Percentiles rank a stretch among this genome's conserved stretches.
Conservation (phyloP, 352 stramenopile species). For the Globisporangium paroecandrum region DNA sequence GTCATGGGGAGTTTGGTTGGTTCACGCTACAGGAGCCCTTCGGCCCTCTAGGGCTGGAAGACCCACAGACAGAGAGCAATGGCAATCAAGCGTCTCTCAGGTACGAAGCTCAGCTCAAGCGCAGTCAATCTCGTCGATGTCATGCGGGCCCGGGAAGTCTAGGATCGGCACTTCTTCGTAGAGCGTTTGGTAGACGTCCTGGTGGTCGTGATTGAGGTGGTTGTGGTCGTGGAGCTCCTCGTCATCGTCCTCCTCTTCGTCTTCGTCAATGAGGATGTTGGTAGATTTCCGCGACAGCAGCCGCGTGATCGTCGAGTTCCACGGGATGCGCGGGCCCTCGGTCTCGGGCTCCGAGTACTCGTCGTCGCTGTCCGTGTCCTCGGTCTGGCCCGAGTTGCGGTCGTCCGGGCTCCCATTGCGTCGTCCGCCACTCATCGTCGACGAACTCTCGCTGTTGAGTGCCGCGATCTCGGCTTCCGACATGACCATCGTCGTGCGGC, state of each 20-base stretch:
- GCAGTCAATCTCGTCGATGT: constrained; percentile 50
- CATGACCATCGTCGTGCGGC: constrained; percentile 18
- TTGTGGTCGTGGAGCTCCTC: neutral
- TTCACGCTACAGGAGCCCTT: neutral
- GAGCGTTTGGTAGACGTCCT: constrained; percentile 10
- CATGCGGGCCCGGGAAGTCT: constrained; percentile 35
- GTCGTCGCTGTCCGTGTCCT: constrained; percentile 24
- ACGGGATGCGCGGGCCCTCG: constrained; percentile 37
- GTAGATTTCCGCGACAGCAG: constrained; percentile 45
- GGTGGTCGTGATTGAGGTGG: constrained; percentile 1
- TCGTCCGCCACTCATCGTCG: neutral
- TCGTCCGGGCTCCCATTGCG: neutral
- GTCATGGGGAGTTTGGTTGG: neutral
- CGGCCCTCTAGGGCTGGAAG: neutral
- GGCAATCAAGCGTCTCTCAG: neutral
- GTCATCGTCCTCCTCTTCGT: constrained; percentile 40
- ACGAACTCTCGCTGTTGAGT: constrained; percentile 8
- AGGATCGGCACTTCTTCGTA: constrained; percentile 52
- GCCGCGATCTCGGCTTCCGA: constrained; percentile 15
- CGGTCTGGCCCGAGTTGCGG: constrained; percentile 21
- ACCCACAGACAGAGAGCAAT: neutral
- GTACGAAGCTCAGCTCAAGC: constrained; percentile 10
- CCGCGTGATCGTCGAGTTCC: constrained; percentile 40
- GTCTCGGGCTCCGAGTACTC: constrained; percentile 32
- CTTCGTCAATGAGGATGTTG: constrained; percentile 59